phyloP scores from a whole-genome alignment of 768 basidiomycete genomes.

The Collybia nuda region DNA sequence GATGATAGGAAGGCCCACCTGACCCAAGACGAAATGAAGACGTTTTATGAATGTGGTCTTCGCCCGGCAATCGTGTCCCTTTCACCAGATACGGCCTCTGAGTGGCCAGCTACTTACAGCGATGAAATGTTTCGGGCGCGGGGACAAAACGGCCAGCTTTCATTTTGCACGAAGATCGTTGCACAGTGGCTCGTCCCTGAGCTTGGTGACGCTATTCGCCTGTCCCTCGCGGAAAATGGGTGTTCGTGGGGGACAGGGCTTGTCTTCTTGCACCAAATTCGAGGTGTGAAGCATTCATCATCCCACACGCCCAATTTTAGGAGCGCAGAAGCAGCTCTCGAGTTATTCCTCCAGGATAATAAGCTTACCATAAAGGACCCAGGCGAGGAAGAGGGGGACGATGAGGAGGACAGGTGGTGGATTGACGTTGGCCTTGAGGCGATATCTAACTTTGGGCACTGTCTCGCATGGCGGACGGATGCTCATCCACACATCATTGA shows the following conservation, averaged over 20 bases:
- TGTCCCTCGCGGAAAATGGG: background rate
- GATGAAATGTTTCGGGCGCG: conserved; percentile 20
- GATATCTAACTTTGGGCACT: no score
- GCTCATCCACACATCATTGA: conserved; percentile 3
- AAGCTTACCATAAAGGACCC: no score
- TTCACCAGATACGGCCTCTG: conserved; percentile 4
- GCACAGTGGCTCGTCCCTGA: background rate
- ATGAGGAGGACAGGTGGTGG: no score
- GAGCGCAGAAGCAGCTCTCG: background rate
- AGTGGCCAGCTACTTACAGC: conserved; percentile 24
- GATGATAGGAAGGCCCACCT: no score
- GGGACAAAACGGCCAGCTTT: conserved; percentile 11
- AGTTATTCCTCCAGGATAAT: background rate
- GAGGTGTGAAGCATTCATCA: conserved; percentile 21
- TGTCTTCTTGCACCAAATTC: conserved; percentile 26
- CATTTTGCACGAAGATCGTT: conserved; percentile 18
- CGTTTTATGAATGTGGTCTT: conserved; percentile 22
- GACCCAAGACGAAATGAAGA: no score
- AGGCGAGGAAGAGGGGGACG: no score
- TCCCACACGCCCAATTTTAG: conserved; percentile 4
- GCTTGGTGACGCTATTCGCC: conserved; percentile 17
- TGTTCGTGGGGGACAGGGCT: conserved; percentile 17
- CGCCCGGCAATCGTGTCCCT: conserved; percentile 17
- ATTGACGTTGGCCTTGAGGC: no score
- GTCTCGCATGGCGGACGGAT: conserved; percentile 14